Conservation (phyloP, 2,329 filamentous ascomycete genomes). For the Endoconidiophora laricicola region DNA sequence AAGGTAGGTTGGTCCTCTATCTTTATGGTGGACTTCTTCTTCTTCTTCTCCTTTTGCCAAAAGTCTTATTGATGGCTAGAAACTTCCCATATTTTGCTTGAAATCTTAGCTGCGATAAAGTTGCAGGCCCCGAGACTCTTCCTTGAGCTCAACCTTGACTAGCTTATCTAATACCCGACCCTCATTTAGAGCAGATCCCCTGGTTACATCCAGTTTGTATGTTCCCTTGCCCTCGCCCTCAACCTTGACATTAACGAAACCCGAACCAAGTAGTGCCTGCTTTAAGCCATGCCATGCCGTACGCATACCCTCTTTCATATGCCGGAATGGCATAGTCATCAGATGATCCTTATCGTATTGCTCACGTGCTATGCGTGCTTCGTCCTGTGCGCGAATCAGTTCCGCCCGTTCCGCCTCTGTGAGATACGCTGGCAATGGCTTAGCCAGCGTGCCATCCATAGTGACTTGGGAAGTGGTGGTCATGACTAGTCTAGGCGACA, state of each 20-base stretch:
- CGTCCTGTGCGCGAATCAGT: constrained; percentile 22
- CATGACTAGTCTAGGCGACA: constrained; percentile 27
- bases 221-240: constrained; percentile 21
- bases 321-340: constrained; percentile 40
- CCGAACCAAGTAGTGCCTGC: constrained; percentile 38
- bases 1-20: not conserved
- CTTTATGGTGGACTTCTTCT: not conserved
- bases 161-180: constrained; percentile 42
- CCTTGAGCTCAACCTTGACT: constrained; percentile 18
- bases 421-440: constrained; percentile 23
- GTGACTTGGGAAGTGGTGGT: constrained; percentile 21
- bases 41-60: not conserved
- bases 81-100: not conserved
- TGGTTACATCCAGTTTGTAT: constrained; percentile 42
- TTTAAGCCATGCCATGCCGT: constrained; percentile 29
- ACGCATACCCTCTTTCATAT: constrained; percentile 26
- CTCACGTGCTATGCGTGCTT: constrained; percentile 23
- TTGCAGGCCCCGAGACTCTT: constrained; percentile 4
- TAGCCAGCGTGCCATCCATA: constrained; percentile 23
- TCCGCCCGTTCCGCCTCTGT: constrained; percentile 21
- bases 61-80: no score
- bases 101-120: constrained; percentile 7
- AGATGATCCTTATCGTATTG: constrained; percentile 39
- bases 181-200: constrained; percentile 41
- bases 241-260: constrained; percentile 32